Conservation (phyloP, 2,329 filamentous ascomycete species). For the Penicillium sp. region DNA sequence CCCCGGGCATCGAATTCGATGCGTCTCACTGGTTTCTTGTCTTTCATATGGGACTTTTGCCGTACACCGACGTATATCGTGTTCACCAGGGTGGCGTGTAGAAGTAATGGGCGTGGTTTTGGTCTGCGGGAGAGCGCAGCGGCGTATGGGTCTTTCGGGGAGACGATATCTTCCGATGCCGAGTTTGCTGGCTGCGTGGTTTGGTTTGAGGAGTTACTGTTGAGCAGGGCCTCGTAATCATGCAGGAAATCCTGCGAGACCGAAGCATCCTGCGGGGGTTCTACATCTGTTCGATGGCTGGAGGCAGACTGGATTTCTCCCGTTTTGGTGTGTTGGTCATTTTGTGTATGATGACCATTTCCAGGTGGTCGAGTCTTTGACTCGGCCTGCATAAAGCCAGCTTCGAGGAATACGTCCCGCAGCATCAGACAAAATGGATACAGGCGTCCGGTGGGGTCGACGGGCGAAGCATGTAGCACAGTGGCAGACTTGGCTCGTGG, state of each 20-base stretch:
- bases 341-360: slow-evolving; percentile 3
- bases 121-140: slow-evolving; percentile 12
- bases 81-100: slow-evolving; percentile 85
- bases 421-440: slow-evolving; percentile 43
- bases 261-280: not conserved
- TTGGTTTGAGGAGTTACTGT: slow-evolving; percentile 7
- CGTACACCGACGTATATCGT: slow-evolving; percentile 64
- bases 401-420: slow-evolving; percentile 44
- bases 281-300: not conserved
- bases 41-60: slow-evolving; percentile 3
- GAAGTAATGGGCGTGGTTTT: slow-evolving; percentile 57
- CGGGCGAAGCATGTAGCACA: slow-evolving; percentile 40
- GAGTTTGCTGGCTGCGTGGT: no score
- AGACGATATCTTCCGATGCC: not conserved
- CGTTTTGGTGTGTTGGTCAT: not conserved
- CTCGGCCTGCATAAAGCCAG: slow-evolving; percentile 39
- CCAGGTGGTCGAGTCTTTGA: not conserved
- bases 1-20: slow-evolving; percentile 50
- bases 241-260: no score
- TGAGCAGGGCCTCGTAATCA: no score
- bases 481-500: slow-evolving; percentile 38
- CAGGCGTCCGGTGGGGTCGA: slow-evolving; percentile 41
- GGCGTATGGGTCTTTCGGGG: slow-evolving; percentile 7
- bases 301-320: not conserved
- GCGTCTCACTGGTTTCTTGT: slow-evolving; percentile 8